phyloP scores from a whole-genome alignment of 176 grass and related monocot genomes.

The Oryza rufipogon region DNA sequence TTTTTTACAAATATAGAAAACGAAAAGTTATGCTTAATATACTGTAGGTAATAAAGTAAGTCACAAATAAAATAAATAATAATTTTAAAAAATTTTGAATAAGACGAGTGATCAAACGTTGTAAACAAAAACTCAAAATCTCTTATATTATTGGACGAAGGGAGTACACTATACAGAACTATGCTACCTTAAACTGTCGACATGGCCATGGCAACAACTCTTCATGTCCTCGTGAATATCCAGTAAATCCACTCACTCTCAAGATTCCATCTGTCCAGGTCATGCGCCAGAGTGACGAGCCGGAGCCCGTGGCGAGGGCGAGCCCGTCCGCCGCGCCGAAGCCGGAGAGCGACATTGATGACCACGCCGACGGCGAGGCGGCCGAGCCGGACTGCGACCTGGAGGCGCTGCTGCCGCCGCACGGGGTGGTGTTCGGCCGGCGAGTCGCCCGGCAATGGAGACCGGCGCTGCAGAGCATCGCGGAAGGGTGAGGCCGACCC shows the following conservation, averaged over 20 bases:
- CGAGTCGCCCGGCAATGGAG: conserved; percentile 60
- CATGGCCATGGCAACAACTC: conserved; percentile 15
- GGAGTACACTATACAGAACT: too few relatives aligned
- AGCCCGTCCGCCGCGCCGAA: not conserved
- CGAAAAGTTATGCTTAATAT: too few relatives aligned
- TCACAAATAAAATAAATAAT: too few relatives aligned
- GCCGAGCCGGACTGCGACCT: conserved; percentile 45
- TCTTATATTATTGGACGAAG: too few relatives aligned
- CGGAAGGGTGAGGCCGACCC: conserved; percentile 51
- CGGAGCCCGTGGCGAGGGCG: not conserved
- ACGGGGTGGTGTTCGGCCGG: conserved; percentile 29
- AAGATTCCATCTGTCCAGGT: conserved; percentile 35
- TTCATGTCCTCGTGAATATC: not conserved
- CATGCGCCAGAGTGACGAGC: conserved; percentile 24
- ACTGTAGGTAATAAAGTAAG: too few relatives aligned
- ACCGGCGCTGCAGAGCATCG: conserved; percentile 84
- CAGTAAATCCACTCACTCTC: not conserved
- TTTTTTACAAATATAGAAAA: too few relatives aligned
- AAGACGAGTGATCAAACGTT: too few relatives aligned
- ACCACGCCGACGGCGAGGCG: conserved; percentile 7
- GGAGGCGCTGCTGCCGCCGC: conserved; percentile 41
- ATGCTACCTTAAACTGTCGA: not conserved
- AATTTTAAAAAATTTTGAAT: too few relatives aligned
- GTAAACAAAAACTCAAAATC: too few relatives aligned
- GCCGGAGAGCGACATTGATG: not conserved